These are phyloP conservation scores for Purpureocillium lavendulum DNA, from an alignment of 2,329 filamentous ascomycete genomes.

Conservation along the genomic window DNA sequence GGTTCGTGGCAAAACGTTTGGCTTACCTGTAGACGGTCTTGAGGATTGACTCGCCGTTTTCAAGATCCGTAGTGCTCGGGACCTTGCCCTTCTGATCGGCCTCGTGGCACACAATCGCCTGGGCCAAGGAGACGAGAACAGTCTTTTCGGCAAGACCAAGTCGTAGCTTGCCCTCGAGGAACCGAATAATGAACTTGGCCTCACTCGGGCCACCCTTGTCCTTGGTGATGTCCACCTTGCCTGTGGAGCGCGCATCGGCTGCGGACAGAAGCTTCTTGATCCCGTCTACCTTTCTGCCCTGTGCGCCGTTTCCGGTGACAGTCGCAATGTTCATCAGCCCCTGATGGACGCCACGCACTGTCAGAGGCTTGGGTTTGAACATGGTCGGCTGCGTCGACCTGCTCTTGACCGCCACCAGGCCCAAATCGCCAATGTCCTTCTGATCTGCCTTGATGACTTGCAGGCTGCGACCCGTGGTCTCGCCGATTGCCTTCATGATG, in stretches of 20 bases:
- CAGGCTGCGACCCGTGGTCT: slow-evolving; percentile 82
- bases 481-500: slow-evolving; percentile 97
- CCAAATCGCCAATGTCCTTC: slow-evolving; percentile 91
- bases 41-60: slow-evolving; percentile 74
- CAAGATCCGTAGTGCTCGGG: slow-evolving; percentile 68
- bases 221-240: slow-evolving; percentile 82
- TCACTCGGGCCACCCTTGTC: slow-evolving; percentile 93
- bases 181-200: slow-evolving; percentile 87
- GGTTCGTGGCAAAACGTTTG: not conserved
- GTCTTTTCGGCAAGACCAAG: slow-evolving; percentile 89
- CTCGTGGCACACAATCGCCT: slow-evolving; percentile 82
- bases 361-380: slow-evolving; percentile 93
- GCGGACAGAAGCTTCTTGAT: slow-evolving; percentile 97
- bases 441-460: slow-evolving; percentile 91
- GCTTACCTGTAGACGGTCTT: slow-evolving; percentile 82
- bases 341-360: slow-evolving; percentile 77
- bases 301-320: slow-evolving; percentile 75
- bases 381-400: slow-evolving; percentile 92
- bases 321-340: slow-evolving; percentile 85
- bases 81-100: slow-evolving; percentile 59
- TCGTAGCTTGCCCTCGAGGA: slow-evolving; percentile 87
- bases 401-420: slow-evolving; percentile 91
- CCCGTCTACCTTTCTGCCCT: slow-evolving; percentile 81
- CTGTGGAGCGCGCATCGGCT: slow-evolving; percentile 64
- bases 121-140: slow-evolving; percentile 80